Base-by-base conservation (phyloP, 2,329 filamentous ascomycete species). In the Blastomyces emzantsi region DNA sequence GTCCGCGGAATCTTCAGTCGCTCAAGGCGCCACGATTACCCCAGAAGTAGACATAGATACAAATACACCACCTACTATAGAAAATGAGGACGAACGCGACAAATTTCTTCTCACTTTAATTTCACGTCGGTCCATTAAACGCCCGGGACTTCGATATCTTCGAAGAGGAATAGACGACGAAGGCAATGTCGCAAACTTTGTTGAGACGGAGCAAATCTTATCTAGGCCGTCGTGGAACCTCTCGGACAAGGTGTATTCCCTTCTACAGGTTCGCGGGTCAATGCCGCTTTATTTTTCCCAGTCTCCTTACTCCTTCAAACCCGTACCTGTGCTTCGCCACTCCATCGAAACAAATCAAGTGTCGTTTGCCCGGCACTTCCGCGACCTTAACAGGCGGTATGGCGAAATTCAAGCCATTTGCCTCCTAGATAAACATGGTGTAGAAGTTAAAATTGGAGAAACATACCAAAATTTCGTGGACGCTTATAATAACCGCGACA, bases 241-340 rank as follows among this genome's bases (percentile, higher is more conserved):
- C 0, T 77, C 81, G 15, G 74, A 77, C 15, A 90, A 85, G 68
- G 81, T 88, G 1, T 90, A 90, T 73, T 96, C 92, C 0, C 95
- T 96, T 69, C 79, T 95, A 3, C 94, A 99, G 73, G 81, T 92
- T 30, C 85, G 94, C 67, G 93, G 92, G 7, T 97, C 92, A 28
- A 96, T 97, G 67, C 94, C 94, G 0, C 77, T 97, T 0, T 97
- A 94, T 79, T 99, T 97, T 73, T 95, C 92, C 0, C 94, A 99
- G 71, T 91, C 90, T 0, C 92, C 93, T 0, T 97, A 96, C 74
- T 92, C 91, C 11, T 85, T 97, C 68, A 97, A 96, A 72, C 94
- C 94, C 0, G 82, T 89, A 13, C 92, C 93, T 0, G 83, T 90
- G 17, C 79, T 95, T 45, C 90, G 92, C 73, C 92, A 96, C 68